Base-by-base conservation (phyloP, 306 rosid genomes). In the Trifolium pratense region DNA sequence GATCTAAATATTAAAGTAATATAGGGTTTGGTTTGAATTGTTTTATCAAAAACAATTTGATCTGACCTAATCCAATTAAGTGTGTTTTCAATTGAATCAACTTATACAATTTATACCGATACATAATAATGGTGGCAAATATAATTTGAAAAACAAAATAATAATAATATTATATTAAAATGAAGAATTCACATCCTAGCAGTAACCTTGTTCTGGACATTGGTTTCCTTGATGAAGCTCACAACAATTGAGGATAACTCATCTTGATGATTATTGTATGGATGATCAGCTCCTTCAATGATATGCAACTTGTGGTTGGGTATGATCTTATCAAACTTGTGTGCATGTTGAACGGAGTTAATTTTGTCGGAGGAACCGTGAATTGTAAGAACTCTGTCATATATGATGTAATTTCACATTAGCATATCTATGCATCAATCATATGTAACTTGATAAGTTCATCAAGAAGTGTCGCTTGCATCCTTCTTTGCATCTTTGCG, bases 221-320 rank as follows among this genome's bases (percentile, higher is more conserved):
- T 52, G 52, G 67, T 40, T 81, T 81, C 72, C 74, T 75, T 79
- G 0, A 89, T 69, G 78, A 81, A 83, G 51, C 81, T 81, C 66
- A 80, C 60, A n/a, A 83, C 90, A 46, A 55, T 52, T 6, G 87
- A 76, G 66, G 82, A 81, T 51, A 92, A 55, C 62, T 87, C 88
- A 26, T 76, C 79, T 82, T 84, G 92, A 77, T 86, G 86, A 4
- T 78, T n/a, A 15, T 66, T 81, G 86, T 79, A 90, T 9, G 61
- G 8, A 80, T 90, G 96, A 75, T 84, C 74, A 43, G 92, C 92
- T 67, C 91, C 95, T 84, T 77, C 90, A 34, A 90, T 58, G 58
- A 81, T 69, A 43, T 49, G 89, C 37, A 90, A 59, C 79, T 86
- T 74, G 86, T 90, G 96, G 78, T 92, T 86, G 7, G 88, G 89